phyloP scores from a whole-genome alignment of 1,284 basidiomycete genomes.

The Ceratobasidium sp. region DNA sequence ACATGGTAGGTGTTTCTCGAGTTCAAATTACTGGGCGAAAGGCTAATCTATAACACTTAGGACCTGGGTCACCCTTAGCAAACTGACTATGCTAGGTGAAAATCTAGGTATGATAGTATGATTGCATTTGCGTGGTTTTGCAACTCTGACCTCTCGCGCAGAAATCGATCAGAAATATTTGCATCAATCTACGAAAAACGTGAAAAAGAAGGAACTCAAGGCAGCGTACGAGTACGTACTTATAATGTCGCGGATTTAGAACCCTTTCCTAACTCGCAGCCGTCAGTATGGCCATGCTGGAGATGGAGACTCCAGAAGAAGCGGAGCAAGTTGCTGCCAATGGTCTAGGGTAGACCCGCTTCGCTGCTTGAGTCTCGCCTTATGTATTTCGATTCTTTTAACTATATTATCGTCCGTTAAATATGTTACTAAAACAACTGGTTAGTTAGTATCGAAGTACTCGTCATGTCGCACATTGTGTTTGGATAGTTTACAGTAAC shows the following conservation, averaged over 20 bases:
- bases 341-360: neutral
- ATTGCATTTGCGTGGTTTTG: neutral
- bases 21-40: neutral
- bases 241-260: neutral
- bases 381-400: no score
- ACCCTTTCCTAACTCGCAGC: neutral
- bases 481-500: no score
- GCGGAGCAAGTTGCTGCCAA: neutral
- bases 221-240: conserved; percentile 42
- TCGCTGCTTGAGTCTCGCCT: neutral
- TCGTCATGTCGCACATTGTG: no score
- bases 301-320: conserved; percentile 45
- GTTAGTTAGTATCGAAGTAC: no score
- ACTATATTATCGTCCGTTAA: no score
- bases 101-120: conserved; percentile 60
- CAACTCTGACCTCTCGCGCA: conserved; percentile 21
- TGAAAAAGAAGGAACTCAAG: conserved; percentile 16
- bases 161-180: conserved; percentile 48
- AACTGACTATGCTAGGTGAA: conserved; percentile 67
- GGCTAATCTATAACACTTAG: conserved; percentile 50
- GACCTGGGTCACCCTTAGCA: conserved; percentile 64
- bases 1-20: conserved; percentile 63
- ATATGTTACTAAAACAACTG: no score
- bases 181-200: conserved; percentile 36
- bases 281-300: conserved; percentile 35